Conservation (phyloP, 306 rosid genomes). For the Quercus cerris region DNA sequence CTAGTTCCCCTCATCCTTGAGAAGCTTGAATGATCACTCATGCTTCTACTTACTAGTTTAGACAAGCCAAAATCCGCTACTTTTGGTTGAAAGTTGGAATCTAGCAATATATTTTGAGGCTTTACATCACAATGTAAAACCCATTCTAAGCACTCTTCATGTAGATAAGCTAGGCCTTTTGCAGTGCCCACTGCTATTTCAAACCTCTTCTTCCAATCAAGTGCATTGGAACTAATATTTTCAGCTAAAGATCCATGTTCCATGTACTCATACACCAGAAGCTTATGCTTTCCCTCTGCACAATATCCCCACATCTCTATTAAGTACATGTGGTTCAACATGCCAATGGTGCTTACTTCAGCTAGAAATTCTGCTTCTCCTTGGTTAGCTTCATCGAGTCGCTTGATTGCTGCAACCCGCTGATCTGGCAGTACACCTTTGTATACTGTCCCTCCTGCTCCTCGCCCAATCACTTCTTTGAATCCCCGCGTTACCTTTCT, state of each 20-base stretch:
- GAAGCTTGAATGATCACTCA: conserved; percentile 7
- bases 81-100: conserved; percentile 16
- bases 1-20: conserved; percentile 32
- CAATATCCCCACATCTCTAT: too few relatives aligned
- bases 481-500: conserved; percentile 24
- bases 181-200: conserved; percentile 35
- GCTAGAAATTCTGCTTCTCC: too few relatives aligned
- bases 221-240: conserved; percentile 12
- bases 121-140: conserved; percentile 34
- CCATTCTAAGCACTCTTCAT: conserved; percentile 43
- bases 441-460: conserved; percentile 34
- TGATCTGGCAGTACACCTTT: conserved; percentile 18
- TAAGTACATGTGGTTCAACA: too few relatives aligned
- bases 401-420: conserved; percentile 28
- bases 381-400: background rate
- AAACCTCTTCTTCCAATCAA: conserved; percentile 28
- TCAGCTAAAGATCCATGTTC: conserved; percentile 28
- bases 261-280: conserved; percentile 31
- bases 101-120: conserved; percentile 32
- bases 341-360: too few relatives aligned
- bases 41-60: conserved; percentile 24
- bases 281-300: conserved; percentile 27
- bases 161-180: conserved; percentile 39
- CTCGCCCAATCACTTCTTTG: conserved; percentile 35
- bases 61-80: conserved; percentile 35